A percentile compares a stretch with the other conserved stretches of the same genome.
These are phyloP conservation scores for Pouteria campechiana DNA, from an alignment of 179 eudicot genomes.

Conservation along the genomic window DNA sequence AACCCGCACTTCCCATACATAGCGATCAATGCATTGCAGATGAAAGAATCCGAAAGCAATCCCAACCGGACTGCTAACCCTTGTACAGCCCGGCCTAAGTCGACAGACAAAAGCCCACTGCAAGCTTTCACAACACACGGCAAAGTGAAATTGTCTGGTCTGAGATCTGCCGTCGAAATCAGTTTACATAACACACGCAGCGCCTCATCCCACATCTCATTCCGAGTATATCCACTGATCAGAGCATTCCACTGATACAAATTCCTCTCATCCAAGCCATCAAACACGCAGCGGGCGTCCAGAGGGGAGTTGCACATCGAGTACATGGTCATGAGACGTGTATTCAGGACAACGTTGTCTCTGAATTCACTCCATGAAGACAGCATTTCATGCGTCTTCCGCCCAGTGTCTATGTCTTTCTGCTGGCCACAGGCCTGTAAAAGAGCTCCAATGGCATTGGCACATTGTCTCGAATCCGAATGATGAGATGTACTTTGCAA, in stretches of 20 bases:
- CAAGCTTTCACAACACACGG: conserved; percentile 60
- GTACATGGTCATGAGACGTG: conserved; percentile 43
- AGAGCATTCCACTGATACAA: conserved; percentile 56
- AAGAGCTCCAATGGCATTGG: conserved; percentile 17
- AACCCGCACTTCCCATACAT: conserved; percentile 47
- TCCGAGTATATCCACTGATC: conserved; percentile 40
- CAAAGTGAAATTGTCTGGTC: conserved; percentile 55
- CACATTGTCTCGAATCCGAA: neutral
- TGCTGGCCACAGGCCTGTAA: conserved; percentile 37
- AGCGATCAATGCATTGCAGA: conserved; percentile 45
- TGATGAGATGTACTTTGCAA: conserved; percentile 8
- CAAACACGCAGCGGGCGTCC: conserved; percentile 24
- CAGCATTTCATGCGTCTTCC: conserved; percentile 22
- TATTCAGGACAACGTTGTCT: conserved; percentile 23
- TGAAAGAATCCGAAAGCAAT: conserved; percentile 41
- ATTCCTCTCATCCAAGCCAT: conserved; percentile 20
- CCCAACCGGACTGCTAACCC: conserved; percentile 37
- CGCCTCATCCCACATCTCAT: conserved; percentile 33
- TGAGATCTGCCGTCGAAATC: conserved; percentile 13
- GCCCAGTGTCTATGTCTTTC: conserved; percentile 25
- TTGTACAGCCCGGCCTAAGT: conserved; percentile 30
- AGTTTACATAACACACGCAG: conserved; percentile 25
- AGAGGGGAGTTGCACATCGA: conserved; percentile 35
- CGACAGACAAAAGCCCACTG: conserved; percentile 26
- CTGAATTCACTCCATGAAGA: conserved; percentile 12